Percentiles rank a stretch among this genome's conserved stretches.
Conservation (phyloP, 768 basidiomycete genomes). For the Pleurotus tuoliensis region DNA sequence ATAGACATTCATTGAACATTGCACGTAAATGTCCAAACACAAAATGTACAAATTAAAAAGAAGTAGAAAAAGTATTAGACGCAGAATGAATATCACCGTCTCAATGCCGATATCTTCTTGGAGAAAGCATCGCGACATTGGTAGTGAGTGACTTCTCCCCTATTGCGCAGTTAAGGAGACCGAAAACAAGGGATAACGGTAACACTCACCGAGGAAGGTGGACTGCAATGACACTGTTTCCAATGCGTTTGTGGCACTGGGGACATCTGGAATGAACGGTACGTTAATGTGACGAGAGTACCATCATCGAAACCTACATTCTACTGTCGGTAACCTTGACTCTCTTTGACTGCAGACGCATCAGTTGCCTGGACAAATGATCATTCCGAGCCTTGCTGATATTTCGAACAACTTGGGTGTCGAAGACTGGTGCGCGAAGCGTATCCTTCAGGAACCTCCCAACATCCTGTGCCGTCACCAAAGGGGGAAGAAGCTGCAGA, state of each 20-base stretch:
- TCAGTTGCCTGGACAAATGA: constrained; percentile 66
- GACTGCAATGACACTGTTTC: constrained; percentile 90
- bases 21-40: background rate
- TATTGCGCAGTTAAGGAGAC: constrained; percentile 23
- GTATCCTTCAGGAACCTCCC: constrained; percentile 72
- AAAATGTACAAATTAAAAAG: background rate
- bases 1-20: background rate
- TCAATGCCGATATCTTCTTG: constrained; percentile 41
- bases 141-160: constrained; percentile 95
- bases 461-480: constrained; percentile 82
- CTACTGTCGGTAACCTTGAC: constrained; percentile 91
- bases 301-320: constrained; percentile 57
- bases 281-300: too few species aligned
- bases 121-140: constrained; percentile 89
- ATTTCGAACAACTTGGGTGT: constrained; percentile 63
- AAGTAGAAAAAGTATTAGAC: background rate
- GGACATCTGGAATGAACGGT: constrained; percentile 62
- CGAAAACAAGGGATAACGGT: background rate
- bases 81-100: constrained; percentile 15
- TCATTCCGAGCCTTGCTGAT: constrained; percentile 76
- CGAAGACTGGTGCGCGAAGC: constrained; percentile 62
- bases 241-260: constrained; percentile 91
- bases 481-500: constrained; percentile 82
- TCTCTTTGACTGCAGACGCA: constrained; percentile 72
- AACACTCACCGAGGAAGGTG: constrained; percentile 75